These are phyloP conservation scores for Fusarium tjaetaba DNA, from an alignment of 2,329 filamentous ascomycete genomes.

Conservation along the genomic window DNA sequence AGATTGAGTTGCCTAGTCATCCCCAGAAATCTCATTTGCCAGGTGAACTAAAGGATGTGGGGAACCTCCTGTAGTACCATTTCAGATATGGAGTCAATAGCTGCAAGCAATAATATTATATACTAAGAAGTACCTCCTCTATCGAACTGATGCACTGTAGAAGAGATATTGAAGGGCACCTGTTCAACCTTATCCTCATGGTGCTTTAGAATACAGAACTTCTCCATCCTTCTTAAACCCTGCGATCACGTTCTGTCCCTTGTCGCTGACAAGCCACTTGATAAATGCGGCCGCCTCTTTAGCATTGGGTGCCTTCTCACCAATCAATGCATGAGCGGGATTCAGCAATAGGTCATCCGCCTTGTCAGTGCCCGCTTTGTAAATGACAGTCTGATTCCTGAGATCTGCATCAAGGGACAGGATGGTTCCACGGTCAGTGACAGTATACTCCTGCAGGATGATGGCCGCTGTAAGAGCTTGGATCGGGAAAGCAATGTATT, in stretches of 20 bases:
- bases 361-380: slow-evolving; percentile 49
- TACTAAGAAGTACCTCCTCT: background rate
- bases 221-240: slow-evolving; percentile 29
- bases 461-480: slow-evolving; percentile 56
- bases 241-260: slow-evolving; percentile 24
- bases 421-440: slow-evolving; percentile 58
- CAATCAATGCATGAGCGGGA: slow-evolving; percentile 45
- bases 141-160: too few relatives aligned
- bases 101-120: background rate
- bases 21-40: too few relatives aligned
- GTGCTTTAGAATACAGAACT: slow-evolving; percentile 25
- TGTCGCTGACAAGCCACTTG: slow-evolving; percentile 30
- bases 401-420: slow-evolving; percentile 50
- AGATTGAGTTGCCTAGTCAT: background rate
- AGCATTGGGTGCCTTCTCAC: background rate
- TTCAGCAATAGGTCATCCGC: slow-evolving; percentile 53
- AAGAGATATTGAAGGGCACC: background rate
- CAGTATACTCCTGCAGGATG: slow-evolving; percentile 55
- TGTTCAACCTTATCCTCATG: background rate
- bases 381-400: slow-evolving; percentile 49
- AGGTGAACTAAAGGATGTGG: background rate
- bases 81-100: background rate
- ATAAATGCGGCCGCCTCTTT: slow-evolving; percentile 24
- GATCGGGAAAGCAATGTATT: slow-evolving; percentile 56
- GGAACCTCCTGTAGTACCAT: background rate